Conservation (phyloP, 192 early-diverging fungal genomes). For the Lobosporangium transversale region DNA sequence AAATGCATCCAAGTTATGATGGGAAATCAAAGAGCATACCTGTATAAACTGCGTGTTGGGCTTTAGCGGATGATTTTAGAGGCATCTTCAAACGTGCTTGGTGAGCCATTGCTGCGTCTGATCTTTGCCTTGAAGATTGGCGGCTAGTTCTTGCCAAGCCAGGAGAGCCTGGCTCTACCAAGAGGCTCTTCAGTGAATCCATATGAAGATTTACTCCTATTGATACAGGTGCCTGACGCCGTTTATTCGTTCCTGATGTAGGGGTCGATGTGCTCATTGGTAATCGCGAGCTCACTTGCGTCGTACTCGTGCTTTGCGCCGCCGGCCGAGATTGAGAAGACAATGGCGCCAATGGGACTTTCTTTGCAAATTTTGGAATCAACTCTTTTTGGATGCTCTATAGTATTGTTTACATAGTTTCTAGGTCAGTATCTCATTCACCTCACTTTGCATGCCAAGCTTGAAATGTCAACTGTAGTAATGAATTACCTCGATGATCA, state of each 20-base stretch:
- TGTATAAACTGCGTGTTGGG: constrained; percentile 35
- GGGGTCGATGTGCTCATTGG: background rate
- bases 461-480: background rate
- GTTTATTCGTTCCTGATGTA: constrained; percentile 1
- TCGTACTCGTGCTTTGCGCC: background rate
- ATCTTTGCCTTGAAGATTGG: constrained; percentile 18
- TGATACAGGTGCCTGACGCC: constrained; percentile 18
- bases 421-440: no score
- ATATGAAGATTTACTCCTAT: constrained; percentile 40
- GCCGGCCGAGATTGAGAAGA: constrained; percentile 12
- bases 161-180: constrained; percentile 37
- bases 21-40: no score
- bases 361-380: constrained; percentile 10
- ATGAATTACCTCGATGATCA: constrained; percentile 42
- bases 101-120: constrained; percentile 38
- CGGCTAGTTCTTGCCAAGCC: constrained; percentile 9
- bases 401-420: no score
- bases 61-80: constrained; percentile 28
- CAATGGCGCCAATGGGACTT: background rate
- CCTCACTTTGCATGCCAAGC: no score
- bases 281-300: background rate
- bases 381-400: constrained; percentile 52
- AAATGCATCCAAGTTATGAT: no score
- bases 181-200: constrained; percentile 40
- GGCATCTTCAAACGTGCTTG: constrained; percentile 46